These are phyloP conservation scores for Trichodelitschia bisporula DNA, from an alignment of 495 filamentous ascomycete genomes.

Conservation along the genomic window DNA sequence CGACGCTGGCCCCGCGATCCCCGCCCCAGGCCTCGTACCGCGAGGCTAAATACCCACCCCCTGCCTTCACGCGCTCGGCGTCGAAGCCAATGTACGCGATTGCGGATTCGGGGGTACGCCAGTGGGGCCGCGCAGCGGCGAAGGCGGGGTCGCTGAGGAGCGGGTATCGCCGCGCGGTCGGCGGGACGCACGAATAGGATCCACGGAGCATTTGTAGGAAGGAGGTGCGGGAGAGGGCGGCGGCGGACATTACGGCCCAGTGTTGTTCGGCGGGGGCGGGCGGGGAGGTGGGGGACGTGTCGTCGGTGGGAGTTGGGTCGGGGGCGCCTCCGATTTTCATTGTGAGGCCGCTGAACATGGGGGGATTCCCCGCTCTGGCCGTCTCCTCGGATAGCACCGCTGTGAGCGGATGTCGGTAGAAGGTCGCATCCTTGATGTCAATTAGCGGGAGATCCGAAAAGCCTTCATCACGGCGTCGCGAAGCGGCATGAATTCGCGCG, in stretches of 20 bases:
- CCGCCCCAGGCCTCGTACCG: slow-evolving; percentile 81
- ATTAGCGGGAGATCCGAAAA: slow-evolving; percentile 30
- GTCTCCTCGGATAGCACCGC: slow-evolving; percentile 14
- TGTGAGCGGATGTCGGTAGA: slow-evolving; percentile 55
- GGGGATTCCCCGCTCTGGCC: slow-evolving; percentile 22
- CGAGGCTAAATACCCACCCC: slow-evolving; percentile 64
- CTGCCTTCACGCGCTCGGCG: slow-evolving; percentile 21
- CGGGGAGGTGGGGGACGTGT: slow-evolving; percentile 25
- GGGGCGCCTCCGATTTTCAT: no score
- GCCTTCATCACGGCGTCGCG: no score
- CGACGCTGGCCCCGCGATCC: slow-evolving; percentile 63
- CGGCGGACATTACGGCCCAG: slow-evolving; percentile 57
- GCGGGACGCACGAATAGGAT: slow-evolving; percentile 44
- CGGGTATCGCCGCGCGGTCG: slow-evolving; percentile 46
- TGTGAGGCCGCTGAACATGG: slow-evolving; percentile 41
- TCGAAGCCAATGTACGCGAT: slow-evolving; percentile 71
- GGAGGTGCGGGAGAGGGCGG: slow-evolving; percentile 44
- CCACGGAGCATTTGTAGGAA: slow-evolving; percentile 55
- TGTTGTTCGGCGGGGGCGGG: slow-evolving; percentile 21
- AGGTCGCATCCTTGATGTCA: slow-evolving; percentile 47
- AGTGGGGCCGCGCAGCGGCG: slow-evolving; percentile 23
- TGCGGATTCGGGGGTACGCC: slow-evolving; percentile 30
- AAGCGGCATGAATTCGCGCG: slow-evolving; percentile 1
- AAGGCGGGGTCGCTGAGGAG: slow-evolving; percentile 43
- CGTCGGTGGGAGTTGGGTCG: no score